Percentiles rank a stretch among this genome's conserved stretches.
Evolutionary conservation across 768 basidiomycete genomes (phyloP).

Genomic region (Macrocybe gigantea): DNA sequence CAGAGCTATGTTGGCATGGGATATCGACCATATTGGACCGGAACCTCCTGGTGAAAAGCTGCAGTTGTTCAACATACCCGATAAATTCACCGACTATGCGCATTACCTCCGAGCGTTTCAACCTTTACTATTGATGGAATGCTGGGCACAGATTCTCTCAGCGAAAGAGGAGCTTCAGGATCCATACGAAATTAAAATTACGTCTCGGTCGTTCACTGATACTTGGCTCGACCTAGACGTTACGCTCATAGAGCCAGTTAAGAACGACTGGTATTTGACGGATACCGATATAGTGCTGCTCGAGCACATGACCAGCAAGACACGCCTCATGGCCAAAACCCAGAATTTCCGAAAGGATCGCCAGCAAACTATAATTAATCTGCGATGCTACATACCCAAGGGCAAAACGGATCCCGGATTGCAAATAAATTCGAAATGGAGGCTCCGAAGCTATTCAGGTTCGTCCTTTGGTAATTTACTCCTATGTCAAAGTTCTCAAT

Average conservation of each 20-base stretch:
- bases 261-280: slow-evolving; percentile 66
- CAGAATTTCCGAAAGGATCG: slow-evolving; percentile 40
- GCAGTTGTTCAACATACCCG: slow-evolving; percentile 44
- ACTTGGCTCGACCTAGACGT: slow-evolving; percentile 81
- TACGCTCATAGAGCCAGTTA: slow-evolving; percentile 48
- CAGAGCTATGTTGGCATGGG: slow-evolving; percentile 77
- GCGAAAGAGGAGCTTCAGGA: slow-evolving; percentile 64
- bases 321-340: slow-evolving; percentile 64
- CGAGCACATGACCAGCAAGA: slow-evolving; percentile 46
- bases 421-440: slow-evolving; percentile 63
- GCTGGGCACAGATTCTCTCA: slow-evolving; percentile 83
- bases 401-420: slow-evolving; percentile 52
- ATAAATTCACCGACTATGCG: slow-evolving; percentile 53
- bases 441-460: slow-evolving; percentile 83
- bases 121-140: slow-evolving; percentile 81
- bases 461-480: slow-evolving; percentile 11
- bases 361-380: slow-evolving; percentile 46
- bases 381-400: slow-evolving; percentile 42
- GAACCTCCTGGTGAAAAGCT: slow-evolving; percentile 51
- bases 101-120: slow-evolving; percentile 77
- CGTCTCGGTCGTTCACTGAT: slow-evolving; percentile 65
- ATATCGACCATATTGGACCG: slow-evolving; percentile 63
- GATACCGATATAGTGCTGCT: slow-evolving; percentile 89
- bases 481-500: not conserved
- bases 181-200: slow-evolving; percentile 56